A percentile compares a stretch with the other conserved stretches of the same genome.
These are phyloP conservation scores for Nymphaea thermarum DNA, from an alignment of 164 flowering plant genomes.

Conservation along the genomic window DNA sequence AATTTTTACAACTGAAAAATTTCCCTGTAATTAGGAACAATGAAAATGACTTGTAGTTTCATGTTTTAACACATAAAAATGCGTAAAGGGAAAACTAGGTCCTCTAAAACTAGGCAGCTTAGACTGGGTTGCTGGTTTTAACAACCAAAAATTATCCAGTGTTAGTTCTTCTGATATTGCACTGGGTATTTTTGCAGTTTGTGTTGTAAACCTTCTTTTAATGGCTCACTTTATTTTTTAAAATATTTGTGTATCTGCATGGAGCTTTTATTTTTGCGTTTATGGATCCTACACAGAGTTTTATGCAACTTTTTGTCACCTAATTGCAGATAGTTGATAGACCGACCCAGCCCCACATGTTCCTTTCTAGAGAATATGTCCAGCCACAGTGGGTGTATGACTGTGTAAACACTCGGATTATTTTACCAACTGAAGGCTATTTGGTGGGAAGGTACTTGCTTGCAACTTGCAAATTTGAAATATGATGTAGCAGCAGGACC, in stretches of 20 bases:
- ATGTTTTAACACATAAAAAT: too few relatives aligned
- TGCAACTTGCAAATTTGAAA: background rate
- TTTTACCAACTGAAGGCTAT: constrained; percentile 72
- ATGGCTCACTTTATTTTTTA: background rate
- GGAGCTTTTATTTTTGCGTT: too few relatives aligned
- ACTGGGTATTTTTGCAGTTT: too few relatives aligned
- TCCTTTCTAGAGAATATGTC: constrained; percentile 77
- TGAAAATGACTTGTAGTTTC: too few relatives aligned
- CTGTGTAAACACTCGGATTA: constrained; percentile 65
- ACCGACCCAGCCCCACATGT: constrained; percentile 54
- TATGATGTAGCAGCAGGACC: too few relatives aligned
- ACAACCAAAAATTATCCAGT: too few relatives aligned
- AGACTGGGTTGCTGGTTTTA: too few relatives aligned
- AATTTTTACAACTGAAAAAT: too few relatives aligned
- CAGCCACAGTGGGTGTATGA: constrained; percentile 96
- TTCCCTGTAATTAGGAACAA: too few relatives aligned
- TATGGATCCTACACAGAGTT: background rate
- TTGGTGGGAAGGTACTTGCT: constrained; percentile 60
- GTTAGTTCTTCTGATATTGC: too few relatives aligned
- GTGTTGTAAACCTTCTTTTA: background rate
- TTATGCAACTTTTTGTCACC: background rate
- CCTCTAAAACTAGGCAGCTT: too few relatives aligned
- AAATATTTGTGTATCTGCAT: background rate
- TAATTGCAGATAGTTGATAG: constrained; percentile 78
- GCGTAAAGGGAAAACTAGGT: too few relatives aligned